Base-by-base conservation (phyloP, 2,329 filamentous ascomycete species). In the Chaetomiaceae sp. region DNA sequence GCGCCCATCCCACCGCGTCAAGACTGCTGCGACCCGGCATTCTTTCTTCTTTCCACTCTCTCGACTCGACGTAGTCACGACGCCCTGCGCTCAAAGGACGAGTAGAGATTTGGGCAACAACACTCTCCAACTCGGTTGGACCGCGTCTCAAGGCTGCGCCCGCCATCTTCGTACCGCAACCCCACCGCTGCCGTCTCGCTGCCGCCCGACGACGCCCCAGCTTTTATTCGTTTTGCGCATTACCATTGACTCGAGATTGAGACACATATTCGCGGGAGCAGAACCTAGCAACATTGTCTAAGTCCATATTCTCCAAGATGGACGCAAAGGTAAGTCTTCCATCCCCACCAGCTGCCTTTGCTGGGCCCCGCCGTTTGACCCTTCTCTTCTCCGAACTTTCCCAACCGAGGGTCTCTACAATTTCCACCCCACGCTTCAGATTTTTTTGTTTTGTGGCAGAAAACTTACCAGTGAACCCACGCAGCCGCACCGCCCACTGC, bases 401-500 rank as follows among this genome's bases (percentile, higher is more conserved):
- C n/a, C 5, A 12, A 2, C 9, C 34, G 5, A 4, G 1, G 12
- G 11, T 7, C n/a, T 20, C 2, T 23, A 37, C 27, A 34, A 25
- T 31, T 42, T 22, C 37, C 22, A 40, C 15, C 6, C 20, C 12
- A n/a, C 14, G 15, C 9, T 14, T 39, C 12, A 17, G 9, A 14
- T 6, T 25, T 20, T 20, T n/a, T n/a, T 8, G 19, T n/a, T 39
- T 34, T 39, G 17, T n/a, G 37, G 14, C 17, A 43, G 4, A 20
- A 34, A 23, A 44, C 55, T 57, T 42, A 58, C 43, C 33, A 40
- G 31, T 12, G 34, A 34, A 22, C 47, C 59, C 51, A 47, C 47
- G 49, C 60, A 92, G 89, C 88, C 88, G 58, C 86, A 87, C 70
- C 81, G 87, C 70, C 81, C 80, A 64, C 61, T 75, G 62, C 80